phyloP scores from a whole-genome alignment of 768 basidiomycete genomes.

The Pleurotus djamor region DNA sequence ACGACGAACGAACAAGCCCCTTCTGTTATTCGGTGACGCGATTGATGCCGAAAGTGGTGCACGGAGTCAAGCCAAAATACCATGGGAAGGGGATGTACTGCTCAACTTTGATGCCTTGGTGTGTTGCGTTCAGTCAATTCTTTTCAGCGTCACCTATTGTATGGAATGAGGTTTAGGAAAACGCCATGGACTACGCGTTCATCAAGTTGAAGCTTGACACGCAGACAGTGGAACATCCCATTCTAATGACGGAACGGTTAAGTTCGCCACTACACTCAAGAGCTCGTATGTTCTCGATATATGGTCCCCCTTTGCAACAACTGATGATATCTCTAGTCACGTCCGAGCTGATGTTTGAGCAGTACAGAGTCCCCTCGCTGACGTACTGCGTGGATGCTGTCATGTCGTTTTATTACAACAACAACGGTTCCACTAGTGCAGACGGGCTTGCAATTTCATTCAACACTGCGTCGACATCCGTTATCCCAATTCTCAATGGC shows the following conservation, averaged over 20 bases:
- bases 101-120: constrained; percentile 93
- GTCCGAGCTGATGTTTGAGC: constrained; percentile 95
- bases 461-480: constrained; percentile 87
- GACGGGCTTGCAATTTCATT: constrained; percentile 91
- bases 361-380: constrained; percentile 82
- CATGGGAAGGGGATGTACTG: constrained; percentile 95
- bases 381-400: constrained; percentile 87
- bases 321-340: constrained; percentile 56
- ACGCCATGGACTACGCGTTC: constrained; percentile 91
- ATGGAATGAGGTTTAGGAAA: constrained; percentile 64
- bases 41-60: constrained; percentile 86
- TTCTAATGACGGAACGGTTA: constrained; percentile 92
- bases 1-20: constrained; percentile 74
- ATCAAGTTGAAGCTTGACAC: constrained; percentile 83
- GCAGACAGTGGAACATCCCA: constrained; percentile 75
- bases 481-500: constrained; percentile 85
- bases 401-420: constrained; percentile 91
- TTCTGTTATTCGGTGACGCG: constrained; percentile 87
- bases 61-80: constrained; percentile 70
- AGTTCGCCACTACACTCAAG: constrained; percentile 88
- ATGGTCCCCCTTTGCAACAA: not conserved
- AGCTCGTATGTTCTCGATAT: constrained; percentile 53
- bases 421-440: constrained; percentile 32
- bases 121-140: constrained; percentile 27
- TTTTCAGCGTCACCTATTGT: not conserved